phyloP scores from a whole-genome alignment of 306 rosid genomes.

The Sechiopsis laciniata region DNA sequence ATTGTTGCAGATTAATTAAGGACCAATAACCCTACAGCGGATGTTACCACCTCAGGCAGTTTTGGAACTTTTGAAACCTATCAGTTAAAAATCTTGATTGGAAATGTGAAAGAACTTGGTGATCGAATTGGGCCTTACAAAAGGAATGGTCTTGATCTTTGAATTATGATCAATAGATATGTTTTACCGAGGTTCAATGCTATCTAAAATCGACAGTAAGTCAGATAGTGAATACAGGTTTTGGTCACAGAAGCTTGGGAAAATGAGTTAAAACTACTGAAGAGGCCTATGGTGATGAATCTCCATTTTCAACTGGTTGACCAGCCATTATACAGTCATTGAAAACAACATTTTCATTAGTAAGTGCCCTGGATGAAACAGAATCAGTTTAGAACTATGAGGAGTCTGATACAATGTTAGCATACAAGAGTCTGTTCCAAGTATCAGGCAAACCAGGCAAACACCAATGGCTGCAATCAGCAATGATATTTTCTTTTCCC shows the following conservation, averaged over 20 bases:
- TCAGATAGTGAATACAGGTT: neutral
- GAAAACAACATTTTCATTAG: neutral
- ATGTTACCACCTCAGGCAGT: neutral
- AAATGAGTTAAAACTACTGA: neutral
- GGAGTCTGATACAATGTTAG: constrained; percentile 17
- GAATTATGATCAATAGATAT: constrained; percentile 3
- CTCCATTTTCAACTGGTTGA: neutral
- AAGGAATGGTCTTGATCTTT: neutral
- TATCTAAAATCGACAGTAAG: neutral
- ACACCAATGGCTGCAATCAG: constrained; percentile 48
- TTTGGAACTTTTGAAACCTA: neutral
- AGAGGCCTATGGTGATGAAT: too few relatives aligned
- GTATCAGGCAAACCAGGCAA: constrained; percentile 48
- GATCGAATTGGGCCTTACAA: neutral
- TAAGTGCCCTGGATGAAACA: neutral
- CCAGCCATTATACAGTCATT: neutral
- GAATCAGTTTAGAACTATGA: neutral
- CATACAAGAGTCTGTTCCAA: constrained; percentile 38
- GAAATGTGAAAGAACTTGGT: neutral
- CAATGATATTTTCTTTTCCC: constrained; percentile 7
- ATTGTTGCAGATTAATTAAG: too few relatives aligned
- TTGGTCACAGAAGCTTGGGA: neutral
- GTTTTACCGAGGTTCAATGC: neutral
- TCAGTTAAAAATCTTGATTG: neutral
- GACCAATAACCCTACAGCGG: too few relatives aligned